A percentile compares a stretch with the other conserved stretches of the same genome.
Evolutionary conservation across 192 early-diverging fungal genomes (phyloP).

Genomic region (Spizellomyces sp.): DNA sequence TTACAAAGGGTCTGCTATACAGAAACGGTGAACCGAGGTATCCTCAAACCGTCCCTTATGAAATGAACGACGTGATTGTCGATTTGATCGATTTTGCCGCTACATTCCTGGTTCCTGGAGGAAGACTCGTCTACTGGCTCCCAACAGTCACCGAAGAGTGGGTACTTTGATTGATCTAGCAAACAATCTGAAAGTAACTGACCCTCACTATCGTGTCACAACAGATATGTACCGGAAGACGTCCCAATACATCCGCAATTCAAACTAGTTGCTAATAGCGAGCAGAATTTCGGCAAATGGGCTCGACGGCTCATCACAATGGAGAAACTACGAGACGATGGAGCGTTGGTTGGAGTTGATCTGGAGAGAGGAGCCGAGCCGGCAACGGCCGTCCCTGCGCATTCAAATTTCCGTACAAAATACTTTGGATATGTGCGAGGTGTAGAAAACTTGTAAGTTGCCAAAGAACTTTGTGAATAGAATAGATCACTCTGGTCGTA

Average conservation of each 20-base stretch:
- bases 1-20: background rate
- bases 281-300: conserved; percentile 96
- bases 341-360: no score
- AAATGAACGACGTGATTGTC: conserved; percentile 85
- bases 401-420: background rate
- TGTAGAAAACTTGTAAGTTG: no score
- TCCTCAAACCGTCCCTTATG: conserved; percentile 93
- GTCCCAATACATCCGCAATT: conserved; percentile 83
- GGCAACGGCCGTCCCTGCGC: background rate
- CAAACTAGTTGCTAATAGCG: conserved; percentile 83
- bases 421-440: background rate
- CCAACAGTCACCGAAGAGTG: conserved; percentile 84
- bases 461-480: no score
- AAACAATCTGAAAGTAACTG: background rate
- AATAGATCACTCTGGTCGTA: no score
- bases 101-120: conserved; percentile 71
- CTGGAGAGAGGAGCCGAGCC: no score
- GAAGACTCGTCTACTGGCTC: conserved; percentile 93
- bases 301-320: conserved; percentile 89
- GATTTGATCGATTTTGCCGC: conserved; percentile 88
- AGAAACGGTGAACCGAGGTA: conserved; percentile 62
- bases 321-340: conserved; percentile 66
- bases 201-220: conserved; percentile 6
- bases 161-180: conserved; percentile 31
- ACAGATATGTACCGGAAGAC: conserved; percentile 66